Percentiles rank a stretch among this genome's conserved stretches.
Conservation (phyloP, 2,329 filamentous ascomycete species). For the Aspergillus uvarum region DNA sequence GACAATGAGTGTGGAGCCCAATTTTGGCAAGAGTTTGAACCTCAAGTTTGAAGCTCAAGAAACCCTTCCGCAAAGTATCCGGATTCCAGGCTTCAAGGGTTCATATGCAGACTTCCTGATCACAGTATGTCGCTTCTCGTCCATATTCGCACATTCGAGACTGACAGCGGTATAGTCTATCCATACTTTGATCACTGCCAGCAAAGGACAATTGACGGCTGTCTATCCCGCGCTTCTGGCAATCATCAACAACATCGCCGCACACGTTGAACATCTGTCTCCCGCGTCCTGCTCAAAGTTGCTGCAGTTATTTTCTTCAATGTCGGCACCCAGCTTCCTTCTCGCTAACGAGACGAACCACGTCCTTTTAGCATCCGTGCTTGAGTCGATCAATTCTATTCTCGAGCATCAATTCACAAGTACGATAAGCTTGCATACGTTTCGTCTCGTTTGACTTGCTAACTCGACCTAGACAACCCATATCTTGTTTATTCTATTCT, state of each 20-base stretch:
- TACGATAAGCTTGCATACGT: slow-evolving; percentile 45
- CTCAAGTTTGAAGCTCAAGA: slow-evolving; percentile 86
- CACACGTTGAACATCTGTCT: slow-evolving; percentile 76
- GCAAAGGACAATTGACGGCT: slow-evolving; percentile 83
- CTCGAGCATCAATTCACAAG: slow-evolving; percentile 83
- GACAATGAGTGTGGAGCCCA: slow-evolving; percentile 87
- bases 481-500: slow-evolving; percentile 77
- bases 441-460: slow-evolving; percentile 15
- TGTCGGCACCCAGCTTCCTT: slow-evolving; percentile 91
- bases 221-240: slow-evolving; percentile 90
- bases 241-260: slow-evolving; percentile 89
- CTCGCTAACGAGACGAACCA: slow-evolving; percentile 92
- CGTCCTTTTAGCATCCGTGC: slow-evolving; percentile 70
- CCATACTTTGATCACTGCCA: slow-evolving; percentile 84
- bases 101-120: slow-evolving; percentile 93
- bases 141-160: neutral
- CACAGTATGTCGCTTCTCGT: slow-evolving; percentile 54
- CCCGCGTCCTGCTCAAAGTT: slow-evolving; percentile 74
- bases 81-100: slow-evolving; percentile 79
- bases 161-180: slow-evolving; percentile 63
- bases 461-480: slow-evolving; percentile 63
- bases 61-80: slow-evolving; percentile 76
- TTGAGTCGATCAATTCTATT: slow-evolving; percentile 87
- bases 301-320: slow-evolving; percentile 82
- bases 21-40: slow-evolving; percentile 87